phyloP scores from a whole-genome alignment of 1,284 basidiomycete genomes.

The Cystobasidiaceae sp. region DNA sequence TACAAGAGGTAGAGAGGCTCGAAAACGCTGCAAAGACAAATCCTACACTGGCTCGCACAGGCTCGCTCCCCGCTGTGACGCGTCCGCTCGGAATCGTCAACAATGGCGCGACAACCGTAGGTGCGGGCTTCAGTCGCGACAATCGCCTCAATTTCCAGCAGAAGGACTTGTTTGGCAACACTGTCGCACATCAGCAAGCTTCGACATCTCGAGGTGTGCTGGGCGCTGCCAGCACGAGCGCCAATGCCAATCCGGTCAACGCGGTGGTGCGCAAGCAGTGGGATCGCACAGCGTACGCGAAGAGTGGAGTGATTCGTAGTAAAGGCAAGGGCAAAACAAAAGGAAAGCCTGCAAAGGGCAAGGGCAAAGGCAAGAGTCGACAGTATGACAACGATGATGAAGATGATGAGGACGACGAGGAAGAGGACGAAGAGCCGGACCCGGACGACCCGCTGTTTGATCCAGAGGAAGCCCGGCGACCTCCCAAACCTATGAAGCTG shows the following conservation, averaged over 20 bases:
- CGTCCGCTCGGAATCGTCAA: not conserved
- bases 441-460: conserved; percentile 36
- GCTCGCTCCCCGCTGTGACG: not conserved
- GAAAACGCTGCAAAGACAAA: conserved; percentile 5
- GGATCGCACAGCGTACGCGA: conserved; percentile 78
- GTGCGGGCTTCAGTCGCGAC: too few relatives aligned
- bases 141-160: conserved; percentile 34
- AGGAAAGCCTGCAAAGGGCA: conserved; percentile 43
- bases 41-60: not conserved
- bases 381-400: conserved; percentile 42
- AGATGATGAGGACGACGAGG: conserved; percentile 44
- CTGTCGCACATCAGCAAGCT: conserved; percentile 17
- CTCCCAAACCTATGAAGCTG: conserved; percentile 73
- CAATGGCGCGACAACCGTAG: conserved; percentile 33
- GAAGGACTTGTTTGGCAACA: conserved; percentile 38
- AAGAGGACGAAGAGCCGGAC: conserved; percentile 38
- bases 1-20: conserved; percentile 8
- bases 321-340: conserved; percentile 51
- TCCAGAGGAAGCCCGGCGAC: conserved; percentile 37
- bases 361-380: conserved; percentile 51
- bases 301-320: conserved; percentile 47
- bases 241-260: conserved; percentile 55
- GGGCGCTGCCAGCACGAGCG: conserved; percentile 59
- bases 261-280: conserved; percentile 66
- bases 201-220: conserved; percentile 36